A percentile compares a stretch with the other conserved stretches of the same genome.
Conservation (phyloP, 108 stramenopile genomes). For the Stephanodiscus minutulus region DNA sequence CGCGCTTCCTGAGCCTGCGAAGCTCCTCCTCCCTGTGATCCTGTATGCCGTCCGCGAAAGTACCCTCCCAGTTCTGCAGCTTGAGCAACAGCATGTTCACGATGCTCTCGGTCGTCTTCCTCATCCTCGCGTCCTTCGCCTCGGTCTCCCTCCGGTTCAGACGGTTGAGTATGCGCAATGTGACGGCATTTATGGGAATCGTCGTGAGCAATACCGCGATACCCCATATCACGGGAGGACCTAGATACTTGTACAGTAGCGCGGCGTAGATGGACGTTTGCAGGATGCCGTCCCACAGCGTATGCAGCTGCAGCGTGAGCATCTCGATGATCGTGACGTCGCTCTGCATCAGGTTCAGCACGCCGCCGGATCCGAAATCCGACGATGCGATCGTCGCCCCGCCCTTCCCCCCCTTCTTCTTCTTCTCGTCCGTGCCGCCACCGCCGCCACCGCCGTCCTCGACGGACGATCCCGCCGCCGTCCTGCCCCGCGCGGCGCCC, state of each 20-base stretch:
- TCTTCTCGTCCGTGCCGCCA: background rate
- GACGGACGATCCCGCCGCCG: background rate
- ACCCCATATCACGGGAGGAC: conserved; percentile 62
- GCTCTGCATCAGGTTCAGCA: conserved; percentile 86
- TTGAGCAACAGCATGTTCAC: conserved; percentile 81
- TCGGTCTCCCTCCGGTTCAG: conserved; percentile 61
- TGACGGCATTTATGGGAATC: conserved; percentile 72
- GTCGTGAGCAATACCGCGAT: conserved; percentile 65
- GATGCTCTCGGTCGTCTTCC: conserved; percentile 77
- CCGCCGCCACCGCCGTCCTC: no score
- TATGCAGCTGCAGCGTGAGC: conserved; percentile 80
- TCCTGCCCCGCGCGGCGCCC: conserved; percentile 29
- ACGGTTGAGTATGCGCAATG: conserved; percentile 63
- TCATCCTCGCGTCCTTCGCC: conserved; percentile 76
- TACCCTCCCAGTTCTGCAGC: conserved; percentile 68
- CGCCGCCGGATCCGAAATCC: conserved; percentile 58
- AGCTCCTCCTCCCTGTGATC: conserved; percentile 63
- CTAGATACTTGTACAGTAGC: conserved; percentile 65
- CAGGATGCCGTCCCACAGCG: conserved; percentile 84
- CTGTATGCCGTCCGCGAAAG: conserved; percentile 65
- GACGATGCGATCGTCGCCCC: conserved; percentile 28
- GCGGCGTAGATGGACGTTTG: conserved; percentile 67
- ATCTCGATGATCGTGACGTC: conserved; percentile 82
- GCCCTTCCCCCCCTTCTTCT: conserved; percentile 14
- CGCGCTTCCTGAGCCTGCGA: conserved; percentile 52